Conservation (phyloP, 345 rosid species). For the Dovyalis caffra region DNA sequence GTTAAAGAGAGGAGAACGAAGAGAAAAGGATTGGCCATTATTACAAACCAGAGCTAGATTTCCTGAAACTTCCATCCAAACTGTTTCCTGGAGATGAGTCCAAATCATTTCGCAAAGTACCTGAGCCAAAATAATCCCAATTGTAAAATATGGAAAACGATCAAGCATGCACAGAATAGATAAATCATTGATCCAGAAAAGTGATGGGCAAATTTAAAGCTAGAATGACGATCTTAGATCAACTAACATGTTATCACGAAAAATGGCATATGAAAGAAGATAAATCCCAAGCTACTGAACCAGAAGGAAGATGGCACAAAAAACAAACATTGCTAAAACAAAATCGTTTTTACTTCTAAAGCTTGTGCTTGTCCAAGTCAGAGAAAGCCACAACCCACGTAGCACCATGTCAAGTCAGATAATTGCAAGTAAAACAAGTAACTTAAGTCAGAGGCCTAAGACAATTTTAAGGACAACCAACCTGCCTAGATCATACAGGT, state of each 20-base stretch:
- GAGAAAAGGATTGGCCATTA: neutral
- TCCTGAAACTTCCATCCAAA: slow-evolving; percentile 48
- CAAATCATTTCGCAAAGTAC: slow-evolving; percentile 29
- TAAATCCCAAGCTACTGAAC: no score
- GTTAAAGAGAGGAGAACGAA: neutral
- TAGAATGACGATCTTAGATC: neutral
- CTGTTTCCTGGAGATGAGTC: slow-evolving; percentile 33
- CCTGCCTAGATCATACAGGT: no score
- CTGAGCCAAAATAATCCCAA: slow-evolving; percentile 19
- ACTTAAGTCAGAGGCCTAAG: no score
- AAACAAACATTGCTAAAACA: no score
- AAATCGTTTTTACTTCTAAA: no score
- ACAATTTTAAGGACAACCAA: no score
- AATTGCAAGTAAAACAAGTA: no score
- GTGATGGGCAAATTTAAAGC: neutral
- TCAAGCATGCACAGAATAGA: neutral
- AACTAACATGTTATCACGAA: neutral
- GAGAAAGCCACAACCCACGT: no score
- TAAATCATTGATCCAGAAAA: neutral
- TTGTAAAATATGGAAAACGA: slow-evolving; percentile 1
- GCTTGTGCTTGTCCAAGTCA: no score
- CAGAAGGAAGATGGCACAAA: no score
- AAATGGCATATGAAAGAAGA: no score
- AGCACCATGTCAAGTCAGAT: no score
- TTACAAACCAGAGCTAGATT: slow-evolving; percentile 45